Percentiles rank a stretch among this genome's conserved stretches.
These are phyloP conservation scores for Maudiozyma serrabonitensis DNA, from an alignment of 805 yeast genomes.

Conservation along the genomic window DNA sequence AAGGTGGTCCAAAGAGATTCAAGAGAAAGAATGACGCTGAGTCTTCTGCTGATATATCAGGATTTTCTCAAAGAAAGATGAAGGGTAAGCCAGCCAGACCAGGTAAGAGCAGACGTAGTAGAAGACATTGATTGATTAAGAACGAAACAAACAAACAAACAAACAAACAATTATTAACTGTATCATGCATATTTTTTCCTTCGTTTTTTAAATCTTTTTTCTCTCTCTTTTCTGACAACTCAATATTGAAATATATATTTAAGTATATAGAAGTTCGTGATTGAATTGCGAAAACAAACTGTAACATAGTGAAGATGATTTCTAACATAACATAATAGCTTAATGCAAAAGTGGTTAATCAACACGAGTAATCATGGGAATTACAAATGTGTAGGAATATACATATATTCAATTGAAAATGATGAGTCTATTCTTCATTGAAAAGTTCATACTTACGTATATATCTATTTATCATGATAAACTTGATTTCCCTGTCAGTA, in stretches of 20 bases:
- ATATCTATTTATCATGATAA: too few relatives aligned
- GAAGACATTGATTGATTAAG: conserved; percentile 12
- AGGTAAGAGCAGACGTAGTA: conserved; percentile 45
- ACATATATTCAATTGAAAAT: too few relatives aligned
- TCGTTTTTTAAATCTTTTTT: not conserved
- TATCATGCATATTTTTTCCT: not conserved
- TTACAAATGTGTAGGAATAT: too few relatives aligned
- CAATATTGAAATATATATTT: not conserved
- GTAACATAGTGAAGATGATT: too few relatives aligned
- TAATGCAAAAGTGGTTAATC: too few relatives aligned
- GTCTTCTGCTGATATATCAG: conserved; percentile 57
- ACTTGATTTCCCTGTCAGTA: too few relatives aligned
- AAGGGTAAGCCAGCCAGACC: conserved; percentile 41
- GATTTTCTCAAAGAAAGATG: conserved; percentile 46
- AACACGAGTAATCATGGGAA: too few relatives aligned
- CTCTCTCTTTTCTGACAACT: not conserved
- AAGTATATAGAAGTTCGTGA: not conserved
- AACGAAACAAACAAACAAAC: not conserved
- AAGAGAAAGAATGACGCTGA: conserved; percentile 63
- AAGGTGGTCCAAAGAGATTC: conserved; percentile 70
- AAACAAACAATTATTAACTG: not conserved
- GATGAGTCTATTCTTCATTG: too few relatives aligned
- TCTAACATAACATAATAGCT: too few relatives aligned
- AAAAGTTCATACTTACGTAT: too few relatives aligned
- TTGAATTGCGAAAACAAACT: too few relatives aligned